Conservation (phyloP, 805 yeast genomes). For the Barnettozyma sucrosica region DNA sequence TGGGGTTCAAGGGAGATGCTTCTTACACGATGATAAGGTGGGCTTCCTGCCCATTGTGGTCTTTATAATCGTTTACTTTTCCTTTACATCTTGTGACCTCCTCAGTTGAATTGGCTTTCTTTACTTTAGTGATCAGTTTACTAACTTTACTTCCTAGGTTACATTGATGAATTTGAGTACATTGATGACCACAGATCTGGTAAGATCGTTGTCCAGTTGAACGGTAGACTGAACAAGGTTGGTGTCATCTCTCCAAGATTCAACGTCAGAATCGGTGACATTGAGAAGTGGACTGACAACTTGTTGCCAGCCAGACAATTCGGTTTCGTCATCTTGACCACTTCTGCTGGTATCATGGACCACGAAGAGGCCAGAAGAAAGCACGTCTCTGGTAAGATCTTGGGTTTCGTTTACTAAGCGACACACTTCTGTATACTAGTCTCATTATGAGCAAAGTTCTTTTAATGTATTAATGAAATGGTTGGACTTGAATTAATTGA, state of each 20-base stretch:
- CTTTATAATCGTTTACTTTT: conserved; percentile 30
- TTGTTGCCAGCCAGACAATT: conserved; percentile 98
- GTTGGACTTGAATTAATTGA: too few species aligned
- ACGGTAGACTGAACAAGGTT: conserved; percentile 97
- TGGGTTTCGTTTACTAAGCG: conserved; percentile 87
- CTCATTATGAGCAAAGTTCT: neutral
- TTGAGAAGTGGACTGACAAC: conserved; percentile 98
- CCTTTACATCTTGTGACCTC: conserved; percentile 23
- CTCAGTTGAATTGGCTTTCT: neutral
- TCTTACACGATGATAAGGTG: conserved; percentile 32
- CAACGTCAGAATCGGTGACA: conserved; percentile 90
- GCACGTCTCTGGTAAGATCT: conserved; percentile 98
- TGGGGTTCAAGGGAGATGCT: conserved; percentile 17
- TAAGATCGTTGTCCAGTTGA: conserved; percentile 90
- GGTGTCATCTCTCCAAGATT: conserved; percentile 99
- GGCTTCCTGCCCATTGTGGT: neutral
- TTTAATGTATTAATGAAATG: neutral
- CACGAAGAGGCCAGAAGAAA: conserved; percentile 99
- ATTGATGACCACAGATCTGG: conserved; percentile 99
- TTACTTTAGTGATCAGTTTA: neutral
- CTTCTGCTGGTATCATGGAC: conserved; percentile 99
- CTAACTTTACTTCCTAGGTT: conserved; percentile 26
- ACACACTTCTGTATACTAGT: conserved; percentile 3
- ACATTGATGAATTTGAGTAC: conserved; percentile 97
- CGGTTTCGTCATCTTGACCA: conserved; percentile 95